Evolutionary conservation across 441 rosid genomes (phyloP).

Genomic region (Aleurites moluccanus): DNA sequence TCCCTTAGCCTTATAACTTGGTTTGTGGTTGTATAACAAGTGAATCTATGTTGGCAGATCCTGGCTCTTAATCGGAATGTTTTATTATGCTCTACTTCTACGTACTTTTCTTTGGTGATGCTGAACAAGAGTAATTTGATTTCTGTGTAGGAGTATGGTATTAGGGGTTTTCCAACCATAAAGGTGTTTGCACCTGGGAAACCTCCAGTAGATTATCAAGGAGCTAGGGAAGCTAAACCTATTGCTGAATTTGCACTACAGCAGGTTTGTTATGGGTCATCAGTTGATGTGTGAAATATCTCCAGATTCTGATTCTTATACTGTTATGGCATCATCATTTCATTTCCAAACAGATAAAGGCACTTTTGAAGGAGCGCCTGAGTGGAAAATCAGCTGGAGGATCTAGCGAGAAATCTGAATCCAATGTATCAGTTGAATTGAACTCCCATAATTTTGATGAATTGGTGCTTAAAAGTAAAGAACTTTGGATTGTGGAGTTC

Average conservation of each 20-base stretch:
- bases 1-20: background rate
- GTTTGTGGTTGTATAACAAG: background rate
- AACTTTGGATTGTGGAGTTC: conserved; percentile 96
- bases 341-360: conserved; percentile 57
- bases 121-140: conserved; percentile 11
- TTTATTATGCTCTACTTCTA: background rate
- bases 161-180: conserved; percentile 89
- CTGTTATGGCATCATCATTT: conserved; percentile 6
- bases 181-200: conserved; percentile 92
- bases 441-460: conserved; percentile 87
- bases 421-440: conserved; percentile 74
- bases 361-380: conserved; percentile 83
- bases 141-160: conserved; percentile 81
- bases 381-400: conserved; percentile 77
- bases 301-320: background rate
- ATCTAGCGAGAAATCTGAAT: conserved; percentile 78
- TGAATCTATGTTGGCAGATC: background rate
- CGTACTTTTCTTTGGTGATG: background rate
- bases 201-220: conserved; percentile 92
- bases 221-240: conserved; percentile 93
- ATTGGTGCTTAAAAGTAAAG: conserved; percentile 89
- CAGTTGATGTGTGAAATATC: conserved; percentile 3
- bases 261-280: conserved; percentile 56
- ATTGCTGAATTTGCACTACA: conserved; percentile 82
- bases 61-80: background rate